Base-by-base conservation (phyloP, 805 yeast species). In the Candida patagonica region DNA sequence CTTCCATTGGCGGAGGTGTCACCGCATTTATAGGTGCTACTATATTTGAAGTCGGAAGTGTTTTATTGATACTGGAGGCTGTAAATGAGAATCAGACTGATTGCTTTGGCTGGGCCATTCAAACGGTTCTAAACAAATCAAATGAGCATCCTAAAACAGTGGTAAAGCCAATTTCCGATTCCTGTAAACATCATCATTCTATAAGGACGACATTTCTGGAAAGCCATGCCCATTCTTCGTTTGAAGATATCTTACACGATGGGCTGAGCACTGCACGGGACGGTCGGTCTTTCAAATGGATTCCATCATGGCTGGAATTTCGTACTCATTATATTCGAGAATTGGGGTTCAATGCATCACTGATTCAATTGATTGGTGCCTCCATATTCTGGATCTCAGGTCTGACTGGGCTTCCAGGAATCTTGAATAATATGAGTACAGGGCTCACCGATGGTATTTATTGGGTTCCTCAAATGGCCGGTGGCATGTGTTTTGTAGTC, bases 1-100 rank as follows among this genome's bases (percentile, higher is more conserved):
- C 34, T 15, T 20, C 30, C 5, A 13, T 22, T 22, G 47, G 42
- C 3, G 47, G 46, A 12, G 47, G 47, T 5, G 32, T 44, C 23
- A 31, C 46, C 4, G 47, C 47, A 6, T 44, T 44, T 23, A 34
- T 44, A 16, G 47, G 47, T 9, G 47, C 47, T 8, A 44, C 47
- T 5, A 26, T 44, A 7, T 44, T 44, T 24, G 47, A 44, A 25
- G 22, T 42, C 5, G 47, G 47, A 4, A 43, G 47, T 34, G 37
- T 44, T 9, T 26, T 44, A 12, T 29, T 44, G 34, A 30, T 44
- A 13, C 25, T 44, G n/a, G 47, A 44, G 39, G 47, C 47, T 24
- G 23, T 44, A 19, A 44, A 44, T 32, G 47, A 43, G 26, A 38
- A 38, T 26, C 32, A 25, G 22, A 19, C 46, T 16, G 37, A 30